These are phyloP conservation scores for Solanum chiquidenum DNA, from an alignment of 257 asterid genomes.

Conservation along the genomic window DNA sequence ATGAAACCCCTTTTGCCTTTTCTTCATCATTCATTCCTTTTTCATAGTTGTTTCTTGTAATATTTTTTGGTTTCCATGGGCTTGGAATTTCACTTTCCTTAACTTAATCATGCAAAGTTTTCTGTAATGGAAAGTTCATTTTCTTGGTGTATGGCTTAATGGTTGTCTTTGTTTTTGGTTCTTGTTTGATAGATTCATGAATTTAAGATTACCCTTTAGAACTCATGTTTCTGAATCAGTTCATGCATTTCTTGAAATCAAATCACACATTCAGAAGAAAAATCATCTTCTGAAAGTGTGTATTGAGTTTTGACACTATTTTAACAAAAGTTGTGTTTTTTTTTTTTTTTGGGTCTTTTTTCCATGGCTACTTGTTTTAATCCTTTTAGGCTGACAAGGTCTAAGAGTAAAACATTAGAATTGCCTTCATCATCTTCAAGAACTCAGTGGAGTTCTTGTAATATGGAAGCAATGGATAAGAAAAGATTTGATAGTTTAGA, in stretches of 20 bases:
- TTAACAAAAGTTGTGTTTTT: neutral
- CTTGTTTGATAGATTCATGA: slow-evolving; percentile 27
- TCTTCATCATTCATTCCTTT: neutral
- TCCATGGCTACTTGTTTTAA: slow-evolving; percentile 66
- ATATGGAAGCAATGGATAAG: slow-evolving; percentile 56
- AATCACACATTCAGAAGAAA: slow-evolving; percentile 70
- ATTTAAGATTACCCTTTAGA: neutral
- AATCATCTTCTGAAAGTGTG: slow-evolving; percentile 13
- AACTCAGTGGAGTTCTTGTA: slow-evolving; percentile 22
- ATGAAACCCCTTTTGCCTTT: slow-evolving; percentile 1
- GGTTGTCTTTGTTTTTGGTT: neutral
- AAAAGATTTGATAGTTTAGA: slow-evolving; percentile 87
- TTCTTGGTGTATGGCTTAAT: neutral
- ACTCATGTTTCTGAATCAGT: slow-evolving; percentile 64
- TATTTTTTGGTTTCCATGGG: neutral
- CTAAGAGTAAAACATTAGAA: slow-evolving; percentile 25
- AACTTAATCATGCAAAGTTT: slow-evolving; percentile 2
- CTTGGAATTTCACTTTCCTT: neutral
- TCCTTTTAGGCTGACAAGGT: slow-evolving; percentile 47
- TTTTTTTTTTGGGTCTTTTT: neutral
- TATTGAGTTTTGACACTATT: slow-evolving; percentile 4
- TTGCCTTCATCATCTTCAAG: slow-evolving; percentile 43
- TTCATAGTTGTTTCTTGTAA: neutral
- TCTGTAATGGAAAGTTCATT: neutral
- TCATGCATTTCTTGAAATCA: slow-evolving; percentile 81